These are phyloP conservation scores for Fusarium bactridioides DNA, from an alignment of 2,329 filamentous ascomycete genomes.

Conservation along the genomic window DNA sequence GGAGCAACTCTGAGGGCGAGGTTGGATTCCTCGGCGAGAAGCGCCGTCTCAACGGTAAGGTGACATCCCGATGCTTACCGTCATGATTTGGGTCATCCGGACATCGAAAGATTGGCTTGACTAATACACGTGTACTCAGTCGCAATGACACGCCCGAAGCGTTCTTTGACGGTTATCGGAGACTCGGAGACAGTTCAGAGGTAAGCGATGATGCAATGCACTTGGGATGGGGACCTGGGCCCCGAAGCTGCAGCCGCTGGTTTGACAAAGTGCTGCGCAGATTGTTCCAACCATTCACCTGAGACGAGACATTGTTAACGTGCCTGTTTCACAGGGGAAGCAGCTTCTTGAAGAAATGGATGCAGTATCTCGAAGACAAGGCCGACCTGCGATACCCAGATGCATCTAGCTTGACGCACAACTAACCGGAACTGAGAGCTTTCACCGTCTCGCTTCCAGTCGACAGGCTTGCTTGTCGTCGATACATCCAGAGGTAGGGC, in stretches of 20 bases:
- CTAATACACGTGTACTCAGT: conserved; percentile 69
- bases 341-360: conserved; percentile 87
- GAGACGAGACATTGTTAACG: conserved; percentile 34
- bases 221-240: conserved; percentile 7
- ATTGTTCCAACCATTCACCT: conserved; percentile 32
- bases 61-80: conserved; percentile 5
- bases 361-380: conserved; percentile 87
- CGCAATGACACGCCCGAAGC: conserved; percentile 93
- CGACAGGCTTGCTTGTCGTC: not conserved
- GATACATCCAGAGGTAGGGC: not conserved
- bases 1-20: conserved; percentile 86
- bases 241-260: conserved; percentile 12
- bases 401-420: conserved; percentile 51
- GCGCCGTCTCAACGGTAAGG: conserved; percentile 86
- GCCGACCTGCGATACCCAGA: conserved; percentile 91
- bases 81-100: not conserved
- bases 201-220: conserved; percentile 62
- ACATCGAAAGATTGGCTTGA: conserved; percentile 1
- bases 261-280: conserved; percentile 26
- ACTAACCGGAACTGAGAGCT: conserved; percentile 5
- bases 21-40: conserved; percentile 95
- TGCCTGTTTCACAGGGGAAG: conserved; percentile 69
- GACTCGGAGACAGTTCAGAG: conserved; percentile 92
- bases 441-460: not conserved
- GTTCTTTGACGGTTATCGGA: conserved; percentile 89